Evolutionary conservation across 352 stramenopile genomes (phyloP), one percentile per base, ranked within the genome.

Genomic region (Phytopythium aichiense): DNA sequence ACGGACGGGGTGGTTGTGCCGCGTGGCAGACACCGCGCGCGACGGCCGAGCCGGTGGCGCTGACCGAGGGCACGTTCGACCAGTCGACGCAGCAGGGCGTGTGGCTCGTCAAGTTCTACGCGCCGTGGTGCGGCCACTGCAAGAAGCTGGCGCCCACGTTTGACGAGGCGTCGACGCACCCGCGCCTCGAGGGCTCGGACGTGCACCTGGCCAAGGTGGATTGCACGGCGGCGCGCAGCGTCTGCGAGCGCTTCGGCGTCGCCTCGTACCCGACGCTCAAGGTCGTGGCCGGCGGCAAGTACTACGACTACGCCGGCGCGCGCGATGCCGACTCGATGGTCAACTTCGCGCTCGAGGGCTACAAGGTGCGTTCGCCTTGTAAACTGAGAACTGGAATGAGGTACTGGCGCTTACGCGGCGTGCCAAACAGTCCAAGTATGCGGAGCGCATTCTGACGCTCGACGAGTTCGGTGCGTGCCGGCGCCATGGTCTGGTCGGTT

Each of bases 21-120:
- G 46, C 46, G n/a, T 49, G 53, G 25, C 20, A 72, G 68, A 56
- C 67, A 3, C 65, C 69, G 25, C 55, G n/a, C 22, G 65, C 55
- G 12, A 35, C 62, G 13, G 75, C 75, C 20, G 60, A 59, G 33
- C 67, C 70, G n/a, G 65, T 68, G 31, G 62, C 57, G 45, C 64
- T 87, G 23, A 84, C 68, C 2, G 77, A 87, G 31, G 64, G 64
- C 42, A 78, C 74, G 28, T 92, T 92, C 55, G 83, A 92, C 51
- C 56, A 77, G 30, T 64, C 82, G 57, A 92, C 78, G 13, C 67
- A 73, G 50, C 50, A 67, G 31, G 65, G 73, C 60, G 75, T 87
- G 46, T 92, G 84, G 84, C 79, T 92, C 52, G 59, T 92, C 68
- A 90, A 94, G 69, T 94, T 94, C 68, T 94, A 92, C 66, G 84